Percentiles rank a stretch among this genome's conserved stretches.
Evolutionary conservation across 345 rosid species (phyloP).

Genomic region (Camelina neglecta): DNA sequence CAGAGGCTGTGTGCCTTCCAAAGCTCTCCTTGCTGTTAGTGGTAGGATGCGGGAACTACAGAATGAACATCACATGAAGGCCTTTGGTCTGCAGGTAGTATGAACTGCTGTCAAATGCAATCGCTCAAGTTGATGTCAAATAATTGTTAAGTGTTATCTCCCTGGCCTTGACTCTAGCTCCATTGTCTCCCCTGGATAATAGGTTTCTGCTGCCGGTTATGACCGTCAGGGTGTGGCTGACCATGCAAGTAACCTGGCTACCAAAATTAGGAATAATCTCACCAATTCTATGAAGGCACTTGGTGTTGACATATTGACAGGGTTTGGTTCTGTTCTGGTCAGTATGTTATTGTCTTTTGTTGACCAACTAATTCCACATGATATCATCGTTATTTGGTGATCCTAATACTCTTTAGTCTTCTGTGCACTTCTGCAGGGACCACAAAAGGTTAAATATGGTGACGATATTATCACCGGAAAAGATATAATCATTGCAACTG

Average conservation of each 20-base stretch:
- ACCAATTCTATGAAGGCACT: conserved; percentile 94
- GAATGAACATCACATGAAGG: conserved; percentile 92
- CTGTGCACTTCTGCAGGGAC: conserved; percentile 59
- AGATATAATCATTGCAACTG: conserved; percentile 92
- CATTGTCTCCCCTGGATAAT: conserved; percentile 13
- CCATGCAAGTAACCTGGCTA: conserved; percentile 93
- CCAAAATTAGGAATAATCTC: conserved; percentile 86
- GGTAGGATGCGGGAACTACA: conserved; percentile 97
- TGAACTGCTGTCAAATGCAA: not conserved
- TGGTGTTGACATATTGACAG: conserved; percentile 95
- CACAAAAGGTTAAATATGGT: conserved; percentile 90
- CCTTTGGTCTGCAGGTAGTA: conserved; percentile 92
- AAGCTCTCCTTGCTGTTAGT: conserved; percentile 96
- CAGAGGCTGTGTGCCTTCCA: conserved; percentile 98
- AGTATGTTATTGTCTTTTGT: conserved; percentile 40
- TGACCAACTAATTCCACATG: not conserved
- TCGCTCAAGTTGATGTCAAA: not conserved
- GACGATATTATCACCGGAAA: conserved; percentile 73
- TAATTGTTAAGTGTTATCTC: not conserved
- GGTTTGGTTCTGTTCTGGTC: conserved; percentile 82
- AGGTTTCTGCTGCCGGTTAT: conserved; percentile 95
- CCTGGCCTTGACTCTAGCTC: conserved; percentile 14
- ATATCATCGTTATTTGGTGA: not conserved
- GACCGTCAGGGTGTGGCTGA: conserved; percentile 98
- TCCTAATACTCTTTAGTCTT: conserved; percentile 4